phyloP scores from a whole-genome alignment of 73 alveolate species.

The Paramecium sonneborni region DNA sequence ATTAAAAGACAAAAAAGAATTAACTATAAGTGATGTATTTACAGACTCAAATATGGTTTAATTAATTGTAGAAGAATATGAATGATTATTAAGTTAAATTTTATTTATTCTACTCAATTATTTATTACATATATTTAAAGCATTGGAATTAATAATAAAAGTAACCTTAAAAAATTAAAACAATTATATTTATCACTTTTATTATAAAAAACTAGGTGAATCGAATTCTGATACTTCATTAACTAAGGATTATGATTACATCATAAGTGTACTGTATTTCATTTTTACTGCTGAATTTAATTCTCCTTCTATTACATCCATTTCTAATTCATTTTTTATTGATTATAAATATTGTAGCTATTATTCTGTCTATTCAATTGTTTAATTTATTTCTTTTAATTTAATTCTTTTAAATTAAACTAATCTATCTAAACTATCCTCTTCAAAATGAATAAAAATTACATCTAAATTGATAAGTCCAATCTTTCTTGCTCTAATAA shows the following conservation, averaged over 20 bases:
- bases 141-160: background rate
- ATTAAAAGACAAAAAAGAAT: background rate
- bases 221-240: conserved; percentile 1
- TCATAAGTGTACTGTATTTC: background rate
- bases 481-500: background rate
- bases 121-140: background rate
- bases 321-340: conserved; percentile 30
- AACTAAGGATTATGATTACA: background rate
- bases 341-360: background rate
- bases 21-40: background rate
- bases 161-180: background rate
- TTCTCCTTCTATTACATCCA: conserved; percentile 12
- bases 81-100: background rate
- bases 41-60: background rate
- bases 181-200: background rate
- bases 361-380: background rate
- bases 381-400: background rate
- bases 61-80: conserved; percentile 17
- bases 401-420: conserved; percentile 11
- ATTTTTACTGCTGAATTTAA: conserved; percentile 27
- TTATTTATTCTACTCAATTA: background rate
- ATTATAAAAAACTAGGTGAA: conserved; percentile 5
- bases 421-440: background rate
- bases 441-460: conserved; percentile 37
- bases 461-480: background rate